Conservation (phyloP, 805 yeast genomes). For the Candida schatavii region DNA sequence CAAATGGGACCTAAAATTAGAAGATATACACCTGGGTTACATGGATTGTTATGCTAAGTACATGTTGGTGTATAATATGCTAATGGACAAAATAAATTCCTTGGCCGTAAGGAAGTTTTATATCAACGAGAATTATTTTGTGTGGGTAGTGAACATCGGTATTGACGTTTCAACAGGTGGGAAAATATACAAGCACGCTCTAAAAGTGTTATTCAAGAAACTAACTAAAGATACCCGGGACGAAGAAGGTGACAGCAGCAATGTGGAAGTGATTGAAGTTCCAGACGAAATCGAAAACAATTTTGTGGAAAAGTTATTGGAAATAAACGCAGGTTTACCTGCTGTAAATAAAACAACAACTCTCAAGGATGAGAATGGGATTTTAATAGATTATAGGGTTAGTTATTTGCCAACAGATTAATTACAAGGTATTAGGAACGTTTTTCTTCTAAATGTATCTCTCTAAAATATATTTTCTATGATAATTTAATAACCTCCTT, state of each 20-base stretch:
- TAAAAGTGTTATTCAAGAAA: constrained; percentile 27
- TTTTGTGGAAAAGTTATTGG: constrained; percentile 14
- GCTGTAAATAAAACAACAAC: constrained; percentile 9
- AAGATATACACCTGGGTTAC: constrained; percentile 8
- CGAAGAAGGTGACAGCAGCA: constrained; percentile 12
- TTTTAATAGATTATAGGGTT: constrained; percentile 15
- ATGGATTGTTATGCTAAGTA: constrained; percentile 33
- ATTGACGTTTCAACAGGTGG: constrained; percentile 23
- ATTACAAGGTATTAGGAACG: not conserved
- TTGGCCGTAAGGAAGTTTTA: constrained; percentile 34
- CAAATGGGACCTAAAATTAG: constrained; percentile 55
- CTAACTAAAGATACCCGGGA: constrained; percentile 12
- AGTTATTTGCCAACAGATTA: constrained; percentile 18
- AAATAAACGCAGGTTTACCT: constrained; percentile 20
- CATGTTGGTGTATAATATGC: constrained; percentile 32
- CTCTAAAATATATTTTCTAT: not conserved
- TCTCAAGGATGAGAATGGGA: constrained; percentile 13
- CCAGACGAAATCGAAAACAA: constrained; percentile 13
- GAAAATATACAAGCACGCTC: constrained; percentile 15
- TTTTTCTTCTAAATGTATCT: not conserved
- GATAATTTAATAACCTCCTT: constrained; percentile 28
- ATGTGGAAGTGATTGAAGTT: constrained; percentile 14
- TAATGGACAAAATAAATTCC: constrained; percentile 41
- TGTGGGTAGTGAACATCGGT: constrained; percentile 40
- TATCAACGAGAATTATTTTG: constrained; percentile 14